phyloP scores from a whole-genome alignment of 1,284 basidiomycete species.

The Leucoagaricus sp. region DNA sequence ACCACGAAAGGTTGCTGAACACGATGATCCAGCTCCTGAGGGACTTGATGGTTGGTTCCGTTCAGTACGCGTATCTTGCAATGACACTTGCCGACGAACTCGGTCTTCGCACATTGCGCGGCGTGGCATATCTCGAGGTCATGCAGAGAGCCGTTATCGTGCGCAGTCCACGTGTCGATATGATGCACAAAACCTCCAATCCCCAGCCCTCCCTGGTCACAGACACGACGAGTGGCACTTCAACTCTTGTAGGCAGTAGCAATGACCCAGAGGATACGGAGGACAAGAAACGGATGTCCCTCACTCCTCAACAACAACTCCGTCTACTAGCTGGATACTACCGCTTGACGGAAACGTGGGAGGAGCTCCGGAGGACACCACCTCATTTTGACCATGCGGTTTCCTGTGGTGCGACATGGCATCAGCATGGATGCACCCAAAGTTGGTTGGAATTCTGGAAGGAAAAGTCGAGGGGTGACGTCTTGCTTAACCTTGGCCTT shows the following conservation, averaged over 20 bases:
- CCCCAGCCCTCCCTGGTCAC: slow-evolving; percentile 3
- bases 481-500: slow-evolving; percentile 52
- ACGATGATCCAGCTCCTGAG: slow-evolving; percentile 59
- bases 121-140: slow-evolving; percentile 67
- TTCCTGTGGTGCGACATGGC: slow-evolving; percentile 65
- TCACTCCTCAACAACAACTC: slow-evolving; percentile 55
- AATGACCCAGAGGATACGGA: slow-evolving; percentile 4
- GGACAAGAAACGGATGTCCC: slow-evolving; percentile 30
- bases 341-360: slow-evolving; percentile 63
- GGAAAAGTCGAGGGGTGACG: slow-evolving; percentile 61
- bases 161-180: slow-evolving; percentile 30
- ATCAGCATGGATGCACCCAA: slow-evolving; percentile 65
- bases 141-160: slow-evolving; percentile 60
- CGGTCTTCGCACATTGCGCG: slow-evolving; percentile 53
- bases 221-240: not conserved
- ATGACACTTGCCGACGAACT: slow-evolving; percentile 71
- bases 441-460: slow-evolving; percentile 72
- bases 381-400: slow-evolving; percentile 60
- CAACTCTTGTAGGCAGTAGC: not conserved
- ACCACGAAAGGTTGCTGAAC: slow-evolving; percentile 54
- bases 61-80: slow-evolving; percentile 66
- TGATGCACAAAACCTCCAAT: slow-evolving; percentile 4
- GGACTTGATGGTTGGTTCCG: slow-evolving; percentile 55
- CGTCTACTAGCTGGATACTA: slow-evolving; percentile 67
- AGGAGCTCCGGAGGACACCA: slow-evolving; percentile 53